A percentile compares a stretch with the other conserved stretches of the same genome.
These are phyloP conservation scores for Corymbia maculata DNA, from an alignment of 345 rosid species.

Conservation along the genomic window DNA sequence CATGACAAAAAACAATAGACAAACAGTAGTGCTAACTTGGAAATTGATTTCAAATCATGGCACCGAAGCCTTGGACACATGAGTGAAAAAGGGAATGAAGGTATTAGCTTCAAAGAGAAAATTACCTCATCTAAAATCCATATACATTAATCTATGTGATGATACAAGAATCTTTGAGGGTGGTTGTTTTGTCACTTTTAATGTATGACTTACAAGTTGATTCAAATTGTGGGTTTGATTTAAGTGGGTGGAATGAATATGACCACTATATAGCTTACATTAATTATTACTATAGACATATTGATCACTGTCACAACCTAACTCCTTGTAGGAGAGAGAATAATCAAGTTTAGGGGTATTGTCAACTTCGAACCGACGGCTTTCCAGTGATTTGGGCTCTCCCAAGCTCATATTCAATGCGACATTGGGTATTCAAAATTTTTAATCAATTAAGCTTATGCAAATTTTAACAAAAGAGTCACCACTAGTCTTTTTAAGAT, in stretches of 20 bases:
- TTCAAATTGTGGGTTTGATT: not conserved
- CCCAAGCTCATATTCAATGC: too few species aligned
- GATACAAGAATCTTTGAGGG: not conserved
- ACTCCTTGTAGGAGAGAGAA: too few species aligned
- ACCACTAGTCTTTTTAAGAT: too few species aligned
- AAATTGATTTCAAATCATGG: not conserved
- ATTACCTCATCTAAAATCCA: not conserved
- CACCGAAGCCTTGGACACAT: not conserved
- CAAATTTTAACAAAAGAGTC: too few species aligned
- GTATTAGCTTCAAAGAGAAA: not conserved
- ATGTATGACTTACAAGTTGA: not conserved
- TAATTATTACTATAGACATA: too few species aligned
- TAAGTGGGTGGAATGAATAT: not conserved
- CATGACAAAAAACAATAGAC: not conserved
- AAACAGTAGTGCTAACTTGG: not conserved
- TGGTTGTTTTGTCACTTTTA: not conserved
- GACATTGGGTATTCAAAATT: too few species aligned
- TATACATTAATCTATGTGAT: not conserved
- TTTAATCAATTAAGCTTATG: too few species aligned
- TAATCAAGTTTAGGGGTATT: too few species aligned
- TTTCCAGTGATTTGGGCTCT: too few species aligned
- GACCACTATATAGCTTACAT: not conserved
- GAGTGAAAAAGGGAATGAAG: not conserved
- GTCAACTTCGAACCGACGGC: too few species aligned
- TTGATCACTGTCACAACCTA: not conserved